Conservation (phyloP, 2,329 filamentous ascomycete genomes). For the Allantophomopsis cytisporea region DNA sequence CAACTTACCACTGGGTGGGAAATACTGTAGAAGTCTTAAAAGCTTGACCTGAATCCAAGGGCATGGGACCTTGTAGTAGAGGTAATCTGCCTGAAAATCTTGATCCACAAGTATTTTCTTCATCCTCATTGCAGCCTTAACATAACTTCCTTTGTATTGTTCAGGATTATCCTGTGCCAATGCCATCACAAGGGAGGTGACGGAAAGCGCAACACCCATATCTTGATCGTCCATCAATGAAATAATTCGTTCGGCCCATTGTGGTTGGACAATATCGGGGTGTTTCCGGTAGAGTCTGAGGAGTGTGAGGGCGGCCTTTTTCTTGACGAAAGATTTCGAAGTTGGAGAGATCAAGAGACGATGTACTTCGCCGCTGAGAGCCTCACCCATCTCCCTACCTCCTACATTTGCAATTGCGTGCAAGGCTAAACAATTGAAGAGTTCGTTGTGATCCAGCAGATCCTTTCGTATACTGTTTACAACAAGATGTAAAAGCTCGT, state of each 20-base stretch:
- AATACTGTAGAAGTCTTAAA: constrained; percentile 84
- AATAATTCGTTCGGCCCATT: constrained; percentile 96
- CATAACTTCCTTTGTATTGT: constrained; percentile 85
- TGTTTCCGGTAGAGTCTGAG: constrained; percentile 90
- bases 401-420: constrained; percentile 98
- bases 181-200: constrained; percentile 91
- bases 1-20: constrained; percentile 70
- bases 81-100: constrained; percentile 80
- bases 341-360: constrained; percentile 87
- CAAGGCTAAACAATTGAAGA: constrained; percentile 92
- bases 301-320: constrained; percentile 91
- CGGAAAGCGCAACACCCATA: constrained; percentile 85
- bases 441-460: constrained; percentile 83
- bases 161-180: constrained; percentile 90
- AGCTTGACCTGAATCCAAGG: constrained; percentile 98
- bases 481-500: constrained; percentile 89
- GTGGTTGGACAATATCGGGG: constrained; percentile 82
- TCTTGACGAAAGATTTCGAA: constrained; percentile 97
- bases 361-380: constrained; percentile 83
- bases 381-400: constrained; percentile 92
- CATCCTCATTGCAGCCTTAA: constrained; percentile 79
- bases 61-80: constrained; percentile 99
- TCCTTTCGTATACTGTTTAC: constrained; percentile 99
- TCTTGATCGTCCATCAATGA: constrained; percentile 97
- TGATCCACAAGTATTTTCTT: constrained; percentile 85